Base-by-base conservation (phyloP, 257 asterid genomes). In the Linderniella brevidens region DNA sequence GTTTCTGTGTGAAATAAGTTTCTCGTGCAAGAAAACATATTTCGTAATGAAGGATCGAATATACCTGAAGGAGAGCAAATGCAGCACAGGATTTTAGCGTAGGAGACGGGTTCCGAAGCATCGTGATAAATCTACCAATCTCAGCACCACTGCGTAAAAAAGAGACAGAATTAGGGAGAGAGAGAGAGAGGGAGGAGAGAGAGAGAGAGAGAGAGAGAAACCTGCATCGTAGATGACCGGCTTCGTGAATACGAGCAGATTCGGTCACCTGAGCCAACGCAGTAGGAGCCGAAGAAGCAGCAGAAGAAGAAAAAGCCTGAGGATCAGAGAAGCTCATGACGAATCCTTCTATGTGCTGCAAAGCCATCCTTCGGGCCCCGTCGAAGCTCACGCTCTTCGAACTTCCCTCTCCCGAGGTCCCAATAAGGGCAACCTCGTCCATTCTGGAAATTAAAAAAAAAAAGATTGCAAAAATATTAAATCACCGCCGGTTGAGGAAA, bases 181-280 rank as follows among this genome's bases (percentile, higher is more conserved):
- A 13, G 43, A 10, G 43, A 39, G 43, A 39, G 15, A 37, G 11
- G 40, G 40, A 11, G 8, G 8, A 37, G 40, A 39, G 43, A 39
- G 32, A 49, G 49, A 8, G 14, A 41, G 45, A 41, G 41, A 32
- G 54, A 50, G 58, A 41, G 62, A 38, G 46, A 48, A 6, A 85
- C 96, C 96, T 85, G 96, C 96, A 85, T 77, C 96, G 71, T 17
- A 85, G 82, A 78, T 85, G 93, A 19, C 93, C 88, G 0, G 92
- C 93, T 75, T 86, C 92, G 42, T 65, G 84, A 63, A 85, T 81
- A 4, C 88, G 82, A 37, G 86, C 82, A 35, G 80, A 63, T 68
- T 85, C 93, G 12, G 88, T 74, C 13, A 85, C 73, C 64, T 78
- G 96, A 19, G 69, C 12, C 64, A 85, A 50, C 51, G 86, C 85